Percentiles rank a stretch among this genome's conserved stretches.
These are phyloP conservation scores for Fusarium duplospermum DNA, from an alignment of 2,329 filamentous ascomycete species.

Conservation along the genomic window DNA sequence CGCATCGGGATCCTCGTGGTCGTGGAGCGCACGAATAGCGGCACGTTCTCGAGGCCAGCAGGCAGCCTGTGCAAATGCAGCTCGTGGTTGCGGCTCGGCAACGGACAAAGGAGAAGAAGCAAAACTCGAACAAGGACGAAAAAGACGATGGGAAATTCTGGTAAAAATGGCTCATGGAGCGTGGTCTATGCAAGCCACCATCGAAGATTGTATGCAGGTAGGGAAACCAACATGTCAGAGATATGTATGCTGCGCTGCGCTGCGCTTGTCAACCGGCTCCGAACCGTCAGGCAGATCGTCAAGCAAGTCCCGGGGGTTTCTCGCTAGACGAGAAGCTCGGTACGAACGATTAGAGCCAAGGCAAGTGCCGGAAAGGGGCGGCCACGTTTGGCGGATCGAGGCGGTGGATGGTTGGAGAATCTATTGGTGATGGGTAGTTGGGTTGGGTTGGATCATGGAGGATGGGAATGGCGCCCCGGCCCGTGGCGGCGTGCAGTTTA, in stretches of 20 bases:
- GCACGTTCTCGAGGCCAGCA: background rate
- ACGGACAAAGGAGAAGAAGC: slow-evolving; percentile 8
- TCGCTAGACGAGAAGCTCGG: slow-evolving; percentile 1
- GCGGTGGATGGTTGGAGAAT: slow-evolving; percentile 37
- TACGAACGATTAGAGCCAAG: slow-evolving; percentile 3
- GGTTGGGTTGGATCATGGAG: slow-evolving; percentile 19
- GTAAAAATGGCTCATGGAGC: slow-evolving; percentile 40
- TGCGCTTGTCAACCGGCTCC: background rate
- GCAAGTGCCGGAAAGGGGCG: slow-evolving; percentile 27
- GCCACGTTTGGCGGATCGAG: slow-evolving; percentile 36
- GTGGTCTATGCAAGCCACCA: slow-evolving; percentile 35
- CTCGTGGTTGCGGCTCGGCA: slow-evolving; percentile 16
- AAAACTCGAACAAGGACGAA: background rate
- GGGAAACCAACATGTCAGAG: slow-evolving; percentile 9
- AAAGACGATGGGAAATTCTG: background rate
- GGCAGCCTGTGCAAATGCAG: background rate
- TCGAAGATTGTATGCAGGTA: slow-evolving; percentile 29
- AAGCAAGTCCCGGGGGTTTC: slow-evolving; percentile 10
- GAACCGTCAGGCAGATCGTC: slow-evolving; percentile 2
- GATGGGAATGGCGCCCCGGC: slow-evolving; percentile 31
- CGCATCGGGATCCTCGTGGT: background rate
- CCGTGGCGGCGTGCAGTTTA: slow-evolving; percentile 18
- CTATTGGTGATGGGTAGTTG: background rate
- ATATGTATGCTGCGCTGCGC: background rate
- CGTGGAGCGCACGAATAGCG: background rate